phyloP scores from a whole-genome alignment of 306 rosid species.

The Cucurbita maxima region DNA sequence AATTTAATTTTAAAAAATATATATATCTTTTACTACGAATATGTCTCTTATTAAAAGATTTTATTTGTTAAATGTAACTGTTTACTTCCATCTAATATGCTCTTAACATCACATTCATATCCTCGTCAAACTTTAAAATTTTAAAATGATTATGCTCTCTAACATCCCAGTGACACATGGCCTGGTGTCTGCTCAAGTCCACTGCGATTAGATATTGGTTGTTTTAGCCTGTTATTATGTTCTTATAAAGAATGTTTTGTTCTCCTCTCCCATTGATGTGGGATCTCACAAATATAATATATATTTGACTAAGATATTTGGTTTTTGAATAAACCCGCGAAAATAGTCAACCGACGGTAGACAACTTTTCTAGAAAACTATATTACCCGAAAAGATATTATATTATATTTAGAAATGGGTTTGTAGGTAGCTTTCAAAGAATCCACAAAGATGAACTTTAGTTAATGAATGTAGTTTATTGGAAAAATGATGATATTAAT shows the following conservation, averaged over 20 bases:
- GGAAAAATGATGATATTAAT: neutral
- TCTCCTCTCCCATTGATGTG: too few relatives aligned
- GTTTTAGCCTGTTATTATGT: too few relatives aligned
- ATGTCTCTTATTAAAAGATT: neutral
- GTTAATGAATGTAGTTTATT: neutral
- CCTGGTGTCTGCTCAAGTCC: too few relatives aligned
- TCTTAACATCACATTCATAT: neutral
- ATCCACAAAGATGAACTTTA: neutral
- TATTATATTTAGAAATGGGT: neutral
- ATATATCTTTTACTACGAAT: neutral
- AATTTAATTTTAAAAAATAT: neutral
- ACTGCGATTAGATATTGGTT: too few relatives aligned
- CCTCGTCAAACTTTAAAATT: too few relatives aligned
- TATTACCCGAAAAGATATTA: neutral
- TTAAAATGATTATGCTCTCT: too few relatives aligned
- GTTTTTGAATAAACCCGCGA: too few relatives aligned
- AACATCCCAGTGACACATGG: too few relatives aligned
- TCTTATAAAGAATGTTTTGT: too few relatives aligned
- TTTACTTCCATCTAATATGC: neutral
- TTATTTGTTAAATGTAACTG: neutral
- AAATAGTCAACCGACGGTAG: too few relatives aligned
- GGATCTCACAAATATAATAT: too few relatives aligned
- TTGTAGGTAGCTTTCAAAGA: neutral
- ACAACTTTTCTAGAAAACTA: neutral
- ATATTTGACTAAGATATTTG: too few relatives aligned